These are phyloP conservation scores for Blastobotrys malaysiensis DNA, from an alignment of 1,139 yeast genomes.

Conservation along the genomic window DNA sequence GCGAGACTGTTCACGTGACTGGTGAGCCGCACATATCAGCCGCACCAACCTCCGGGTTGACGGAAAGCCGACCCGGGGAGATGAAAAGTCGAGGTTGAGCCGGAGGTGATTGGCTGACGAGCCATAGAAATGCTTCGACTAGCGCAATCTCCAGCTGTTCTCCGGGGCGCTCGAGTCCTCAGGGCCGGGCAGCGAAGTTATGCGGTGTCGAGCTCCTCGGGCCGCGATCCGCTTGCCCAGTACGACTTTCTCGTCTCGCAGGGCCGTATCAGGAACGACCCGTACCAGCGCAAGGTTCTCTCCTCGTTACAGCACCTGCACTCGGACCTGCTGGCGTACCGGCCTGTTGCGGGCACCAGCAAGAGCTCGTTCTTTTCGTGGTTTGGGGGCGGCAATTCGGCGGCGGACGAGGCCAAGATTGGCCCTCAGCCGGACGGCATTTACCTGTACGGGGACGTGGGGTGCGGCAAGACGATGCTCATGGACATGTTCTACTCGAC, in stretches of 20 bases:
- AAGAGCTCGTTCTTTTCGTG: background rate
- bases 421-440: constrained; percentile 63
- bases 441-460: constrained; percentile 93
- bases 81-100: background rate
- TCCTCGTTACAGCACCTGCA: constrained; percentile 26
- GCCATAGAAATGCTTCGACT: background rate
- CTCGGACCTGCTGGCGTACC: constrained; percentile 19
- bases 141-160: background rate
- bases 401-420: constrained; percentile 11
- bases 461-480: constrained; percentile 97
- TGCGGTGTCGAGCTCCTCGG: background rate
- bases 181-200: background rate
- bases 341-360: constrained; percentile 12
- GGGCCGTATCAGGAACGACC: constrained; percentile 57
- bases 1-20: background rate
- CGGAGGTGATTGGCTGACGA: background rate
- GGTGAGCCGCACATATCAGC: background rate
- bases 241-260: constrained; percentile 52
- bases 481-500: constrained; percentile 92
- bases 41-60: background rate
- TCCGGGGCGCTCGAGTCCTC: background rate
- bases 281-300: constrained; percentile 45
- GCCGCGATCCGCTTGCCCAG: constrained; percentile 48
- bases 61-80: background rate
- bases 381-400: background rate